phyloP scores from a whole-genome alignment of 192 early-diverging fungal species.

The Rhizoclosmatium globosum region DNA sequence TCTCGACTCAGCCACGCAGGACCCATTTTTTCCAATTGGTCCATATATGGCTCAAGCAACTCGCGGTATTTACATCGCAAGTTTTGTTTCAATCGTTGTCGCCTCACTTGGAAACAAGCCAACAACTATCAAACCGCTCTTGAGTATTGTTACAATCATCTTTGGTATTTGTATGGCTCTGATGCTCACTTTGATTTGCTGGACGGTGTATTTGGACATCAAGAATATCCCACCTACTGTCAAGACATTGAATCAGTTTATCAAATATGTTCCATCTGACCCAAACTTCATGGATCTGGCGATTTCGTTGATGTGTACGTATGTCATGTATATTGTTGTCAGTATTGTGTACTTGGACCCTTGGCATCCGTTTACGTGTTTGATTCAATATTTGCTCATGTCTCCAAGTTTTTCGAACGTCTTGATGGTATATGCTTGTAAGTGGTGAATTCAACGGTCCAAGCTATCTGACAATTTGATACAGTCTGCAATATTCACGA shows the following conservation, averaged over 20 bases:
- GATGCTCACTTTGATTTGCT: conserved; percentile 78
- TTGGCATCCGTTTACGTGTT: conserved; percentile 57
- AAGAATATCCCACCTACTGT: conserved; percentile 57
- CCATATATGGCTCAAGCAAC: conserved; percentile 73
- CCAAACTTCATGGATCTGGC: conserved; percentile 53
- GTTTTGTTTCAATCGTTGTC: conserved; percentile 86
- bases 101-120: conserved; percentile 95
- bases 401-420: conserved; percentile 91
- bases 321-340: conserved; percentile 53
- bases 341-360: conserved; percentile 54
- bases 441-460: conserved; percentile 47
- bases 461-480: conserved; percentile 5
- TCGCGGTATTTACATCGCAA: conserved; percentile 78
- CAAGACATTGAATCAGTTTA: conserved; percentile 34
- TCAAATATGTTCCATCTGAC: conserved; percentile 46
- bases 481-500: conserved; percentile 64
- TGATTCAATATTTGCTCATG: conserved; percentile 82
- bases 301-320: conserved; percentile 49
- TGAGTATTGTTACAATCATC: conserved; percentile 76
- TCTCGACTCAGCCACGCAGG: not conserved
- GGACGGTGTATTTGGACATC: conserved; percentile 67
- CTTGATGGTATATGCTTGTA: conserved; percentile 88
- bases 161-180: conserved; percentile 90
- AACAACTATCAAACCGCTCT: conserved; percentile 86
- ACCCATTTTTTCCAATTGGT: conserved; percentile 30